Evolutionary conservation across 2,329 filamentous ascomycete species (phyloP), one percentile per base, ranked within the genome.

Genomic region (Botrytis squamosa): DNA sequence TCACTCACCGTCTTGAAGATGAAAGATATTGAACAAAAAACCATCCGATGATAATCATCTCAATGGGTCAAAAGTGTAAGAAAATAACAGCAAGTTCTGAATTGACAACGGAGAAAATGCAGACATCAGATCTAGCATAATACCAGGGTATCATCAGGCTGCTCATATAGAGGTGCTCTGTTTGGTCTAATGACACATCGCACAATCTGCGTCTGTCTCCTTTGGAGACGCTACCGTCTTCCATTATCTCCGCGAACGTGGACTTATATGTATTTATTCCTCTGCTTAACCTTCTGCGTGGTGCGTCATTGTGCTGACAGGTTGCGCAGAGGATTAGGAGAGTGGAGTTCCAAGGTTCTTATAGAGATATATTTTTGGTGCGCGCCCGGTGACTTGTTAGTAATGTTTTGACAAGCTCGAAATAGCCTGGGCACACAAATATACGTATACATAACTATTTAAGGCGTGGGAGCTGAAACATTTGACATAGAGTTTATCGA

Each of bases 131-230:
- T 4, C 7, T 46, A 14, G 49, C 2, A 52, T n/a, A 4, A 52
- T n/a, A n/a, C 2, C 25, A 1, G 12, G 5, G 14, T 52, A 25
- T 1, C 2, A 0, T 14, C 4, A n/a, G n/a, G n/a, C n/a, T 16
- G 4, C 14, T 18, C 2, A 55, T 18, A 1, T n/a, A 16, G 2
- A n/a, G 1, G 2, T 7, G 0, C 25, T 12, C 1, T 55, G 2
- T 29, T 3, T 7, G 22, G 52, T 55, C 25, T 16, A 18, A 55
- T 18, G 6, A 18, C 6, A 18, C 6, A 29, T 55, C 49, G 49
- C 10, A 16, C 12, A 52, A 14, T 49, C 46, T 49, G 22, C 22
- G 9, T 14, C 46, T 8, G 20, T 22, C 22, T 25, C 0, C 8
- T 49, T 49, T 20, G 3, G 22, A 22, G 16, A 7, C 0, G 42